phyloP scores from a whole-genome alignment of 345 rosid species.

The Brassica juncea region DNA sequence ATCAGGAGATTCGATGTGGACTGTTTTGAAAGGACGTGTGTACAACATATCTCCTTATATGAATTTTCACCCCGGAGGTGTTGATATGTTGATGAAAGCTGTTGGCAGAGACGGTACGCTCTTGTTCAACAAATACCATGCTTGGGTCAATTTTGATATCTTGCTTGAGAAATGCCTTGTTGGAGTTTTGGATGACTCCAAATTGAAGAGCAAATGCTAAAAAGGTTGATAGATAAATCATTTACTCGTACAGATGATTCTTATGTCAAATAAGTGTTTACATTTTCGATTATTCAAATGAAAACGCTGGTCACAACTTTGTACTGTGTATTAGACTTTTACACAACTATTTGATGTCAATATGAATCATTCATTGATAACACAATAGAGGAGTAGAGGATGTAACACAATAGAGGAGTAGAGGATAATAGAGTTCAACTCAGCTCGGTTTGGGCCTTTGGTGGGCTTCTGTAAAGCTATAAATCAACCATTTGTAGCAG shows the following conservation, averaged over 20 bases:
- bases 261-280: slow-evolving; percentile 3
- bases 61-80: slow-evolving; percentile 98
- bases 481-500: background rate
- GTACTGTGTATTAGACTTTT: slow-evolving; percentile 19
- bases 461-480: background rate
- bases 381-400: background rate
- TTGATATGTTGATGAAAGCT: slow-evolving; percentile 84
- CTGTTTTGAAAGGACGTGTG: slow-evolving; percentile 81
- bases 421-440: background rate
- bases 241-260: slow-evolving; percentile 19
- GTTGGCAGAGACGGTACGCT: slow-evolving; percentile 88
- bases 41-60: slow-evolving; percentile 87
- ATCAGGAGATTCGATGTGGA: slow-evolving; percentile 89
- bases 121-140: slow-evolving; percentile 89
- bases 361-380: background rate
- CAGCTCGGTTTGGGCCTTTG: background rate
- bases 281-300: slow-evolving; percentile 30
- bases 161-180: slow-evolving; percentile 87
- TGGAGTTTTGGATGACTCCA: slow-evolving; percentile 61
- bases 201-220: slow-evolving; percentile 34
- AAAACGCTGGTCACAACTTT: slow-evolving; percentile 11
- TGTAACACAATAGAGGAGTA: background rate
- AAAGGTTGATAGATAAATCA: background rate
- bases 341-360: slow-evolving; percentile 20
- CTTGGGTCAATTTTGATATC: slow-evolving; percentile 88